Base-by-base conservation (phyloP, 345 rosid species). In the Theobroma cacao region DNA sequence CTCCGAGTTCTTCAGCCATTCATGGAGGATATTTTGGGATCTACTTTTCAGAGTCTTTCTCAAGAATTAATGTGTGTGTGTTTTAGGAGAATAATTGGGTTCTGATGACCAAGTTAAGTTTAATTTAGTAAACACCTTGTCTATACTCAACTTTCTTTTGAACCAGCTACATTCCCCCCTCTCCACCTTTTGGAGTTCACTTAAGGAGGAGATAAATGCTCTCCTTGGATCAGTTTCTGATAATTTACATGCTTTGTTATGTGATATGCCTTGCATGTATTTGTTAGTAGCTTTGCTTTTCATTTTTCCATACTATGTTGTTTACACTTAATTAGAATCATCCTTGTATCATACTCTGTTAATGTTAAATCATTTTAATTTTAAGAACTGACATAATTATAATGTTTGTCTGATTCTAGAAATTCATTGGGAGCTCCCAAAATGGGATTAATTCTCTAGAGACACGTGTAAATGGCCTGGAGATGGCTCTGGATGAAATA, bases 391-490 rank as follows among this genome's bases (percentile, higher is more conserved):
- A 18, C 41, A 45, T 47, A 58, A n/a, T 26, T 14, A 18, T 63
- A 40, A 20, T 30, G 28, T 58, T 36, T 56, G 62, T 66, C 75
- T 84, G 81, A 84, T 79, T 83, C 3, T 76, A 96, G 99, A 84
- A 89, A 84, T 96, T 89, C 78, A 94, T 92, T 34, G 98, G 97
- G 83, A 90, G 93, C 75, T 91, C 97, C n/a, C 92, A 92, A 87
- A 91, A 72, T 50, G 99, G 95, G 80, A 88, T 96, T 77, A 90
- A 84, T 73, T 91, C 95, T 74, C 85, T 96, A 55, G 97, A 91
- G 91, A 84, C 92, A 47, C 95, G 99, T 36, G 95, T 94, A 20
- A 88, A 86, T 55, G 91, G 95, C 67, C 82, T 96, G 80, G 99
- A 96, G 85, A 92, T 91, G 92, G 93, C 97, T 59, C 79, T 96